Evolutionary conservation across 2,329 filamentous ascomycete species (phyloP).

Genomic region (Claviceps sp.): DNA sequence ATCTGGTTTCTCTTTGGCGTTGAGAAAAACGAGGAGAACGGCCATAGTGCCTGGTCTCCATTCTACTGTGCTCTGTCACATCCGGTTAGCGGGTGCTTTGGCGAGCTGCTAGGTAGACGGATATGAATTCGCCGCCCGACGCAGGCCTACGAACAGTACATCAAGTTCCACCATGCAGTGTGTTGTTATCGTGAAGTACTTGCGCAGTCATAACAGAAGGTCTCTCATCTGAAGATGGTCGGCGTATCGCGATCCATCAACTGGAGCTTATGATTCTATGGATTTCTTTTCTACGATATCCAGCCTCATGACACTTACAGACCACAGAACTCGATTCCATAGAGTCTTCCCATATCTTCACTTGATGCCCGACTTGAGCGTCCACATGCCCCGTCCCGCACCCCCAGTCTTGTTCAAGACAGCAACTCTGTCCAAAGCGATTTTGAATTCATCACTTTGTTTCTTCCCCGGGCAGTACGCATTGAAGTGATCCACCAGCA

Average conservation of each 20-base stretch:
- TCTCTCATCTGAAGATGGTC: neutral
- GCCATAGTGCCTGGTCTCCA: conserved; percentile 53
- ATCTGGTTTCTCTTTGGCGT: conserved; percentile 46
- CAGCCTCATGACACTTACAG: neutral
- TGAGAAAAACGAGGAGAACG: conserved; percentile 64
- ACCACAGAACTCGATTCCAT: neutral
- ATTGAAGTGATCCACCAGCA: conserved; percentile 84
- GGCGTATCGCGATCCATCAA: neutral
- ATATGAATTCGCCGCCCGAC: conserved; percentile 31
- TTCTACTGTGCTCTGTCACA: conserved; percentile 34
- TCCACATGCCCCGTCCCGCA: conserved; percentile 41
- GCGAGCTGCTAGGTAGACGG: conserved; percentile 24
- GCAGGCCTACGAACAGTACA: conserved; percentile 28
- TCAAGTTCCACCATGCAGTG: conserved; percentile 13
- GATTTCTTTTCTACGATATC: neutral
- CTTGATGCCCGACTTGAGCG: conserved; percentile 25
- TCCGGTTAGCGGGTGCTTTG: conserved; percentile 13
- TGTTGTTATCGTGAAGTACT: conserved; percentile 1
- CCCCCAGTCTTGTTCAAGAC: conserved; percentile 47
- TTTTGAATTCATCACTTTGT: conserved; percentile 68
- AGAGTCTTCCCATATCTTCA: conserved; percentile 4
- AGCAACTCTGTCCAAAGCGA: conserved; percentile 65
- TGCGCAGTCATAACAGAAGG: neutral
- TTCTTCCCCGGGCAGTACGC: conserved; percentile 52
- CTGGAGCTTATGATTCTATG: neutral